Percentiles rank a stretch among this genome's conserved stretches.
Evolutionary conservation across 208 protist species (phyloP).

Genomic region (Leishmania amazonensis): DNA sequence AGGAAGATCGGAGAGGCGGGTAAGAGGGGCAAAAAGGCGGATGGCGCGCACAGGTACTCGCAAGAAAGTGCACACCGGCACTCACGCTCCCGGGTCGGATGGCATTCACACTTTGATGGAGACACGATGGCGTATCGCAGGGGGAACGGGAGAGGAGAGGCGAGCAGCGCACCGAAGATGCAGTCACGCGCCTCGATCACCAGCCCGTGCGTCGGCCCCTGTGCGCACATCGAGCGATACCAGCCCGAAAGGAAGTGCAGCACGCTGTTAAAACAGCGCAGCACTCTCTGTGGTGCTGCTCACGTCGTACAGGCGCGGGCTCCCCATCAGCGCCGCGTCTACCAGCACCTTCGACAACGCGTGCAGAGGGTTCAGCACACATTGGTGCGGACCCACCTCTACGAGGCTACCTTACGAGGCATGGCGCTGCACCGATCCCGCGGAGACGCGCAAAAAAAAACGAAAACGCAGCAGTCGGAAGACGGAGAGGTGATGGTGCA

Average conservation of each 20-base stretch:
- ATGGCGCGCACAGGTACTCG: not conserved
- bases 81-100: not conserved
- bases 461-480: not conserved
- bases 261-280: constrained; percentile 52
- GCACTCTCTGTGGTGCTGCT: constrained; percentile 82
- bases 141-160: not conserved
- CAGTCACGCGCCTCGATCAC: constrained; percentile 81
- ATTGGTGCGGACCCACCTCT: constrained; percentile 44
- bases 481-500: not conserved
- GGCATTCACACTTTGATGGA: not conserved
- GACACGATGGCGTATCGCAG: not conserved
- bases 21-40: not conserved
- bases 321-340: constrained; percentile 9
- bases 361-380: constrained; percentile 37
- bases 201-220: constrained; percentile 76
- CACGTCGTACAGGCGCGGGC: constrained; percentile 78
- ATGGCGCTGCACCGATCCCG: not conserved
- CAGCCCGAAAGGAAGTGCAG: constrained; percentile 67
- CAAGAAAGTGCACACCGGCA: not conserved
- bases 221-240: constrained; percentile 57
- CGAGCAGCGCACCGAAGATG: constrained; percentile 72
- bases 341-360: constrained; percentile 35
- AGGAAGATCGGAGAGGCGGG: no score
- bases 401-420: constrained; percentile 1
- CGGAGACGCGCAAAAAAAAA: not conserved